Conservation (phyloP, 805 yeast species). For the Lipomyces chichibuensis region DNA sequence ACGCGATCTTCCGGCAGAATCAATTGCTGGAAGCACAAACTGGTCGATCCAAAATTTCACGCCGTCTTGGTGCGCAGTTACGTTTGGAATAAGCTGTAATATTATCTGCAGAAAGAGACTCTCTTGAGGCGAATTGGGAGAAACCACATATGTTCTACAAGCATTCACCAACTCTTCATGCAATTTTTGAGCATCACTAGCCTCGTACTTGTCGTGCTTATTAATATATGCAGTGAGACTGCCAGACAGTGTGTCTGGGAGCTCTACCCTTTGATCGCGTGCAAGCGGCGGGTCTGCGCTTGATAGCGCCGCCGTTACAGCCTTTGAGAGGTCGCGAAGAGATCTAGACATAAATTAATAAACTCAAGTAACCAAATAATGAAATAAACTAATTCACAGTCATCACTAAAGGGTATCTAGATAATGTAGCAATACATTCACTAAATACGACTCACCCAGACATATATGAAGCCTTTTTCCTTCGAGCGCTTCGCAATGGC, state of each 20-base stretch:
- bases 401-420: not conserved
- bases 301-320: constrained; percentile 22
- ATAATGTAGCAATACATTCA: not conserved
- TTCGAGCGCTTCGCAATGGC: not conserved
- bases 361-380: not conserved
- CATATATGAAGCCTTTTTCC: not conserved
- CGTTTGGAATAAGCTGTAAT: constrained; percentile 41
- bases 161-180: constrained; percentile 45
- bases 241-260: constrained; percentile 20
- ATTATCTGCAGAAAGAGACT: constrained; percentile 42
- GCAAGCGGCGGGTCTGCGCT: constrained; percentile 9
- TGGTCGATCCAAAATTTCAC: constrained; percentile 55
- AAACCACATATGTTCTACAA: constrained; percentile 33
- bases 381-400: not conserved
- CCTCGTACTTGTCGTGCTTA: constrained; percentile 33
- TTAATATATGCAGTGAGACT: constrained; percentile 21
- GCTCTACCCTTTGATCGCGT: constrained; percentile 21
- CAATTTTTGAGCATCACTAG: constrained; percentile 39
- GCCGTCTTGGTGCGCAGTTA: constrained; percentile 39
- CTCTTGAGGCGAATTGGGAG: constrained; percentile 32
- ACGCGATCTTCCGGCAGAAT: constrained; percentile 57
- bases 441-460: not conserved
- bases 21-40: constrained; percentile 56
- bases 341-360: constrained; percentile 19
- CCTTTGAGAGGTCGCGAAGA: constrained; percentile 30